Conservation (phyloP, 106 monocot species). For the Phalaenopsis aphrodite region DNA sequence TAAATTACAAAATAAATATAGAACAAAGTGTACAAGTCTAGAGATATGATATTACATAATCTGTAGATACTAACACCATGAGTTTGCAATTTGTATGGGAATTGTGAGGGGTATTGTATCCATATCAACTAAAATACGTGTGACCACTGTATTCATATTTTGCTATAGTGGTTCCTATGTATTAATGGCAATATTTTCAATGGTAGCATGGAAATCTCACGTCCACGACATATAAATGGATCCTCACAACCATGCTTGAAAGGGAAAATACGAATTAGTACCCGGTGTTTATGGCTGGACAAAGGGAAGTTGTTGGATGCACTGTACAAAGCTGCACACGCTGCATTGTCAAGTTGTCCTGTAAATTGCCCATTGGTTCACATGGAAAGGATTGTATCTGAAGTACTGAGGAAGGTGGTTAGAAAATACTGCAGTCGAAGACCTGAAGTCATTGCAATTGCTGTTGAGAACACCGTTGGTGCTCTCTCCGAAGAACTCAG, state of each 20-base stretch:
- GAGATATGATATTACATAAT: too few species aligned
- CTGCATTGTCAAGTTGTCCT: slow-evolving; percentile 89
- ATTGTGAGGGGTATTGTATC: too few species aligned
- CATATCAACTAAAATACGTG: too few species aligned
- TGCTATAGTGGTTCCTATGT: neutral
- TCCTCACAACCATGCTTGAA: slow-evolving; percentile 54
- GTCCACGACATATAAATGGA: slow-evolving; percentile 34
- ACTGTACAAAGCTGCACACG: slow-evolving; percentile 91
- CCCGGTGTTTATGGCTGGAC: slow-evolving; percentile 94
- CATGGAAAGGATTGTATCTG: slow-evolving; percentile 91
- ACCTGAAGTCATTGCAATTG: slow-evolving; percentile 90
- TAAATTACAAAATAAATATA: too few species aligned
- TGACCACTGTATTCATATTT: neutral
- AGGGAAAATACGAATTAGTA: slow-evolving; percentile 84
- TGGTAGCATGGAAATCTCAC: slow-evolving; percentile 80
- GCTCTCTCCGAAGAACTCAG: slow-evolving; percentile 48
- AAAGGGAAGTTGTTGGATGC: slow-evolving; percentile 92
- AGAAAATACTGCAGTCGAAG: slow-evolving; percentile 89
- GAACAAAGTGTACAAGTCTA: too few species aligned
- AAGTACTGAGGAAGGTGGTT: slow-evolving; percentile 82
- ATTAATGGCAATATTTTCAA: neutral
- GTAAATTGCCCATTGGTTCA: slow-evolving; percentile 76
- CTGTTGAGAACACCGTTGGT: slow-evolving; percentile 61
- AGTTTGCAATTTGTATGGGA: too few species aligned
- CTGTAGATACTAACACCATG: too few species aligned